Conservation (phyloP, 2,329 filamentous ascomycete species). For the Pseudogymnoascus sp. region DNA sequence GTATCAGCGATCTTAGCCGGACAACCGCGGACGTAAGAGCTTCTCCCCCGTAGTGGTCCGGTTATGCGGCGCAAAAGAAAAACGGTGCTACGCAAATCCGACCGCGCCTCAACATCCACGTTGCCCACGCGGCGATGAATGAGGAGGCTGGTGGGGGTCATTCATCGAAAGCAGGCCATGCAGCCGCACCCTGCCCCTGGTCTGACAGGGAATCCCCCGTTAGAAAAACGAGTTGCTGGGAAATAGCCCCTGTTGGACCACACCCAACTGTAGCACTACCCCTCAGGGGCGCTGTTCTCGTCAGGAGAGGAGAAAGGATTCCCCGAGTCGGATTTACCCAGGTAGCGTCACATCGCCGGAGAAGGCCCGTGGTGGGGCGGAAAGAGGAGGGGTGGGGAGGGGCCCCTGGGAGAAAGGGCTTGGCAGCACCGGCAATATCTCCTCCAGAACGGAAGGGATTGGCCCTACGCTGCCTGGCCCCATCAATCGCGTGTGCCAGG, state of each 20-base stretch:
- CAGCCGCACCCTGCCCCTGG: not conserved
- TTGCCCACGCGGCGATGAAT: conserved; percentile 3
- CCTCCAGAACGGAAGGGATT: not conserved
- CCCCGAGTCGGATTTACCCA: conserved; percentile 1
- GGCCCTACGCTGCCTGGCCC: not conserved
- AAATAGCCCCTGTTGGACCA: not conserved
- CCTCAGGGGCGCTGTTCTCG: not conserved
- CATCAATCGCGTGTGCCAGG: not conserved
- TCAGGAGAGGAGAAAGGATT: conserved; percentile 7
- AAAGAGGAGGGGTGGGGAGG: not conserved
- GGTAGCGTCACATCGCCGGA: not conserved
- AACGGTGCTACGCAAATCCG: not conserved
- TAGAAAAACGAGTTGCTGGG: conserved; percentile 3
- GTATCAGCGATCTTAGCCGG: not conserved
- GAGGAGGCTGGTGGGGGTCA: conserved; percentile 6
- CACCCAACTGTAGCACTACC: not conserved
- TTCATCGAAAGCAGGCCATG: conserved; percentile 5
- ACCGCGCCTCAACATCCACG: not conserved
- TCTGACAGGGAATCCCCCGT: not conserved
- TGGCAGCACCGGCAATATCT: conserved; percentile 2
- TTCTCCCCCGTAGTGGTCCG: not conserved
- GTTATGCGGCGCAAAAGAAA: not conserved
- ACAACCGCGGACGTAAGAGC: not conserved
- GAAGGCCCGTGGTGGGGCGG: not conserved
- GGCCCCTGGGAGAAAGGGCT: not conserved